Conservation (phyloP, 495 filamentous ascomycete genomes). For the Hyaloscypha bicolor region DNA sequence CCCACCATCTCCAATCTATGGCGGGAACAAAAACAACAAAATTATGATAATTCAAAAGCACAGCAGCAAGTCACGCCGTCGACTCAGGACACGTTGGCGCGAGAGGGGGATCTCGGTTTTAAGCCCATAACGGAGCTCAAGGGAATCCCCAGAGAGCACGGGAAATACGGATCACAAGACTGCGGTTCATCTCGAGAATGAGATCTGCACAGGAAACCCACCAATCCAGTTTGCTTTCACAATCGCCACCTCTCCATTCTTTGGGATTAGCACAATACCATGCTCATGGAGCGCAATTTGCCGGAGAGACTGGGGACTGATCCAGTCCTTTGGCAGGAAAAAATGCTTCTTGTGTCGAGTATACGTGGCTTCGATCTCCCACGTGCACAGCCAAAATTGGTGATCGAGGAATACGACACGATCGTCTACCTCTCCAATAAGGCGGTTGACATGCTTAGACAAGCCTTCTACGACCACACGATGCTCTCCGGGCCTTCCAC, state of each 20-base stretch:
- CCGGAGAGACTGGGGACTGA: conserved; percentile 20
- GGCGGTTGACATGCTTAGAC: background rate
- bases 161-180: too few relatives aligned
- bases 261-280: conserved; percentile 29
- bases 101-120: too few relatives aligned
- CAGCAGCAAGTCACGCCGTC: too few relatives aligned
- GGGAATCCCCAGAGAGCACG: too few relatives aligned
- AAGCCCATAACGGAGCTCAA: too few relatives aligned
- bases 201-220: too few relatives aligned
- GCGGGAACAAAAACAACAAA: too few relatives aligned
- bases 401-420: conserved; percentile 4
- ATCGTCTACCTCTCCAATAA: background rate
- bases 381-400: conserved; percentile 6
- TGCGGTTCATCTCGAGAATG: too few relatives aligned
- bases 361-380: background rate
- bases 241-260: conserved; percentile 28
- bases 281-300: conserved; percentile 17
- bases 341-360: conserved; percentile 24
- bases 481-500: background rate
- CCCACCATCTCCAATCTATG: too few relatives aligned
- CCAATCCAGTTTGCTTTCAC: too few relatives aligned
- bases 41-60: too few relatives aligned
- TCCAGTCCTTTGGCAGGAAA: conserved; percentile 32
- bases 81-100: too few relatives aligned
- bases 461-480: background rate